Evolutionary conservation across 2,329 filamentous ascomycete genomes (phyloP).

Genomic region (Teratosphaeria destructans): DNA sequence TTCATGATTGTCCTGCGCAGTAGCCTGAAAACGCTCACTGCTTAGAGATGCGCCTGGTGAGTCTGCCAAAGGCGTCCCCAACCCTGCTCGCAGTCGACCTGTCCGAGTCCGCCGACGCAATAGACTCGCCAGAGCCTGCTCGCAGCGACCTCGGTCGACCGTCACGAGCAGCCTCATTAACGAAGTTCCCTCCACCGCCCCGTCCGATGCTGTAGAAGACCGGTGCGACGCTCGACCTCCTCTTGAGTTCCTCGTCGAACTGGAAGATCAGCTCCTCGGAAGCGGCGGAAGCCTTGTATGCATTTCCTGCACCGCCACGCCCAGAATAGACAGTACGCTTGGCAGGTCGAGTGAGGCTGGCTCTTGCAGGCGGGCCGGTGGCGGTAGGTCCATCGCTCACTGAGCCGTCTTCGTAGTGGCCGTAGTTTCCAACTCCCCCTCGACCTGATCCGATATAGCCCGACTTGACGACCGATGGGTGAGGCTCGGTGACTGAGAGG

Average conservation of each 20-base stretch:
- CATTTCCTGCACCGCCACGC: conserved; percentile 51
- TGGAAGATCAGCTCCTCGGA: conserved; percentile 50
- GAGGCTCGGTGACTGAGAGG: conserved; percentile 51
- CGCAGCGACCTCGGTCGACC: conserved; percentile 1
- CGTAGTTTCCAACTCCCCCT: conserved; percentile 50
- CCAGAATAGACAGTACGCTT: conserved; percentile 43
- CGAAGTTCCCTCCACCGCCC: conserved; percentile 48
- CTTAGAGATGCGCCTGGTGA: conserved; percentile 3
- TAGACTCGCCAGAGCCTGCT: conserved; percentile 2
- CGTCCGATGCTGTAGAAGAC: conserved; percentile 53
- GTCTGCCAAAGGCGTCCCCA: conserved; percentile 2
- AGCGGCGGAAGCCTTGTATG: conserved; percentile 38
- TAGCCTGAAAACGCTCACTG: not conserved
- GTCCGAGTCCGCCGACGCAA: conserved; percentile 3
- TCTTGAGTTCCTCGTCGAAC: conserved; percentile 57
- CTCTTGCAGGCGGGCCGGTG: conserved; percentile 38
- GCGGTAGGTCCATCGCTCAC: conserved; percentile 39
- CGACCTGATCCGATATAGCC: conserved; percentile 44
- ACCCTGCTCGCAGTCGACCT: conserved; percentile 2
- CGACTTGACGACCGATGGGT: conserved; percentile 44
- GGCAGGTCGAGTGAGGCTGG: conserved; percentile 38
- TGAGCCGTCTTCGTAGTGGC: conserved; percentile 44
- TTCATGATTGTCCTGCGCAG: not conserved
- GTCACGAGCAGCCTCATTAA: conserved; percentile 24
- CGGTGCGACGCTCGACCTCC: conserved; percentile 41